Evolutionary conservation across 2,329 filamentous ascomycete species (phyloP).

Genomic region (Zasmidium citrigriseum): DNA sequence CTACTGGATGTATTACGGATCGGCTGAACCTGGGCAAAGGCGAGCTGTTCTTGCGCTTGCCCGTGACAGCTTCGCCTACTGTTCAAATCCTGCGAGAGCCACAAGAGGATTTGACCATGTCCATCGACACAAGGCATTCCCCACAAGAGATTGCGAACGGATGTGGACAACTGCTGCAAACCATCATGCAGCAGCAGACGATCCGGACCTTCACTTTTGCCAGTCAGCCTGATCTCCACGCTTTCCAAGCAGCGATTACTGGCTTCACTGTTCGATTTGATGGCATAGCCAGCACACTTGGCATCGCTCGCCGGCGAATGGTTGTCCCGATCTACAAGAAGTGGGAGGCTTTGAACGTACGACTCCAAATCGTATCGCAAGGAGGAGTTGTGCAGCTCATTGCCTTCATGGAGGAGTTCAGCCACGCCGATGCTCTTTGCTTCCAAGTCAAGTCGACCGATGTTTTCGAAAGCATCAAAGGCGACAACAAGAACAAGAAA

Average conservation of each 20-base stretch:
- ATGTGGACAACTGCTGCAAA: slow-evolving; percentile 64
- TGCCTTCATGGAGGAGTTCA: slow-evolving; percentile 86
- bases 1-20: slow-evolving; percentile 77
- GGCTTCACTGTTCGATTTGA: slow-evolving; percentile 67
- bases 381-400: slow-evolving; percentile 76
- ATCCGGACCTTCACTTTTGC: slow-evolving; percentile 64
- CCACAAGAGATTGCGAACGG: slow-evolving; percentile 54
- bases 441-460: slow-evolving; percentile 85
- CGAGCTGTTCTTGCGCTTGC: slow-evolving; percentile 49
- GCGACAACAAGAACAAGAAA: slow-evolving; percentile 53
- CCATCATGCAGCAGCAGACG: slow-evolving; percentile 58
- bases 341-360: slow-evolving; percentile 79
- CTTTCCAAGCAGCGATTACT: slow-evolving; percentile 76
- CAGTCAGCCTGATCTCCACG: slow-evolving; percentile 63
- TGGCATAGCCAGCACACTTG: slow-evolving; percentile 67
- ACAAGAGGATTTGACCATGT: slow-evolving; percentile 76
- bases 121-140: slow-evolving; percentile 55
- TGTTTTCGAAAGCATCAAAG: slow-evolving; percentile 65
- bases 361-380: slow-evolving; percentile 76
- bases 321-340: slow-evolving; percentile 93
- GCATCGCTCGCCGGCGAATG: slow-evolving; percentile 73
- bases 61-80: slow-evolving; percentile 49
- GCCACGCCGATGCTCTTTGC: slow-evolving; percentile 84
- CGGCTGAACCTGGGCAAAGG: slow-evolving; percentile 71
- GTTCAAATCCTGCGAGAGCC: slow-evolving; percentile 70